These are phyloP conservation scores for Emmonsiellopsis sp. DNA, from an alignment of 2,329 filamentous ascomycete species.

Conservation along the genomic window DNA sequence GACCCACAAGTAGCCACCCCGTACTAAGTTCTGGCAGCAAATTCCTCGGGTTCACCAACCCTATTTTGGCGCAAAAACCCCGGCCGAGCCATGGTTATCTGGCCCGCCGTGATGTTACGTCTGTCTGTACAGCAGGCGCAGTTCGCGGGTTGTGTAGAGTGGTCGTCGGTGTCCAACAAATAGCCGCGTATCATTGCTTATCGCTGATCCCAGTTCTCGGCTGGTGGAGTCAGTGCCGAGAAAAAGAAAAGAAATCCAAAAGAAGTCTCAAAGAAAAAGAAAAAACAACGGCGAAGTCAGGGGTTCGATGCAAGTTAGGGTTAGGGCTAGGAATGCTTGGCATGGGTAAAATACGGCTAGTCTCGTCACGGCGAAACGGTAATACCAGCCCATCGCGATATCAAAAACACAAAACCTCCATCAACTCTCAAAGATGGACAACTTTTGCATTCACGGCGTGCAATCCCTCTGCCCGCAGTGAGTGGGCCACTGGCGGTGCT, in stretches of 20 bases:
- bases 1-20: neutral
- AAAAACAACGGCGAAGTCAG: neutral
- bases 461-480: no score
- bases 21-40: neutral
- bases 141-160: no score
- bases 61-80: neutral
- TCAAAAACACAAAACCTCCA: no score
- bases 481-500: no score
- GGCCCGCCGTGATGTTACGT: neutral
- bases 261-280: no score
- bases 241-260: no score
- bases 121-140: neutral
- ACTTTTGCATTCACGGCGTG: no score
- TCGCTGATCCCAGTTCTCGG: no score
- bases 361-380: neutral
- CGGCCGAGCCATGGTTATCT: neutral
- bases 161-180: no score
- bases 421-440: no score
- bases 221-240: no score
- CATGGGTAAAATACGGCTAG: neutral
- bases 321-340: neutral
- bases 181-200: no score
- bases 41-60: neutral
- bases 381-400: neutral
- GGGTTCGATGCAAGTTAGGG: neutral